Evolutionary conservation across 768 basidiomycete species (phyloP).

Genomic region (Leccinellum luteum): DNA sequence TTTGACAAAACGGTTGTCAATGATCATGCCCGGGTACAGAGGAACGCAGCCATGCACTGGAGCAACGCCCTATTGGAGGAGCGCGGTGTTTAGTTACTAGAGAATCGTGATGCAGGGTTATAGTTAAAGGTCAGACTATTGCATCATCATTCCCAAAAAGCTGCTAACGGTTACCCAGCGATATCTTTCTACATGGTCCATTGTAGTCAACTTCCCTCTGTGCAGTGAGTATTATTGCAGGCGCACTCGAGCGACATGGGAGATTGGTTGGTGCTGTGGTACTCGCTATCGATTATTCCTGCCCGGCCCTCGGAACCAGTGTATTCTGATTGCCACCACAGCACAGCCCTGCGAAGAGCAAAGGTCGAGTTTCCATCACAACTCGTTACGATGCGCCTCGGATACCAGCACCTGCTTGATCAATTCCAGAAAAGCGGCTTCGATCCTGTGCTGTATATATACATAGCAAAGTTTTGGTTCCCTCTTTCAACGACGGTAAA

Average conservation of each 20-base stretch:
- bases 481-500: too few relatives aligned
- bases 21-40: too few relatives aligned
- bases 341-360: neutral
- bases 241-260: neutral
- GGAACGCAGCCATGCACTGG: neutral
- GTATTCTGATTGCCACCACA: neutral
- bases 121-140: neutral
- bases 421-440: neutral
- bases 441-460: too few relatives aligned
- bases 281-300: neutral
- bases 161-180: neutral
- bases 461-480: too few relatives aligned
- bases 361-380: neutral
- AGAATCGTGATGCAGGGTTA: neutral
- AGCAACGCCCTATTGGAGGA: neutral
- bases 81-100: neutral
- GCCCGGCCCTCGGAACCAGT: neutral
- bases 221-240: neutral
- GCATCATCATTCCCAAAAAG: neutral
- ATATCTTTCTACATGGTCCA: neutral
- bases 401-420: too few relatives aligned
- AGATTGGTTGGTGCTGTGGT: neutral
- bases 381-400: neutral
- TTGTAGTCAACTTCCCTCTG: neutral
- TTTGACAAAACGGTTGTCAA: neutral